Evolutionary conservation across 208 protist species (phyloP), one percentile per base, ranked within the genome.

Genomic region (Acanthamoeba divionensis): DNA sequence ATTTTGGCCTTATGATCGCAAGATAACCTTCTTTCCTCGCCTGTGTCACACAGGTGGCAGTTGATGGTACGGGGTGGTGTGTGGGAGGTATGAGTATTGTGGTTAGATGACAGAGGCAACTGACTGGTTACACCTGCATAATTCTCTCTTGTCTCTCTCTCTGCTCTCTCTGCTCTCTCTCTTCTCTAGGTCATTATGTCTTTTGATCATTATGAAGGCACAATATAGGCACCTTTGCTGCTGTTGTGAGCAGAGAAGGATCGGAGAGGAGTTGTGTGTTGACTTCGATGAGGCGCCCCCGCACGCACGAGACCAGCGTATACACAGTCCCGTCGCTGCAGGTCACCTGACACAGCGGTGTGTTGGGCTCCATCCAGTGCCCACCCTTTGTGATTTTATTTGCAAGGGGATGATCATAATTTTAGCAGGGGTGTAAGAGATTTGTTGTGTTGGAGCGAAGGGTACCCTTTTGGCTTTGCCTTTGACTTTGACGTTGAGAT

Each of bases 1-100:
- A 88, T 38, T 66, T 66, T 10, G 79, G 79, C 36, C 29, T 69
- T 36, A 88, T 41, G 57, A 88, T 88, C 1, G 79, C 79, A 29
- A 88, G 31, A 60, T 88, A 88, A 29, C 79, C 79, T 12, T 88
- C 79, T 38, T 69, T 88, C 21, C 55, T 41, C 26, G 79, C 55
- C 79, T 88, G 79, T 1, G 0, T 21, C 71, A 60, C 2, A 2
- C 38, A 33, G 65, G 6, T 10, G 4, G 18, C 8, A 13, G 15
- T 10, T 7, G 6, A 50, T 4, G 69, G 2, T 45, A 24, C 44
- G 69, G 41, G 12, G 44, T 1, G 8, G 36, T 15, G 50, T 50
- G 50, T n/a, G 18, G 13, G 8, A 33, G 24, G 48, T 3, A 21
- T 21, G 26, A 29, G 45, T 54, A 47, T 83, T 83, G 48, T 15